Conservation (phyloP, 768 basidiomycete species). For the Podaxis sp. region DNA sequence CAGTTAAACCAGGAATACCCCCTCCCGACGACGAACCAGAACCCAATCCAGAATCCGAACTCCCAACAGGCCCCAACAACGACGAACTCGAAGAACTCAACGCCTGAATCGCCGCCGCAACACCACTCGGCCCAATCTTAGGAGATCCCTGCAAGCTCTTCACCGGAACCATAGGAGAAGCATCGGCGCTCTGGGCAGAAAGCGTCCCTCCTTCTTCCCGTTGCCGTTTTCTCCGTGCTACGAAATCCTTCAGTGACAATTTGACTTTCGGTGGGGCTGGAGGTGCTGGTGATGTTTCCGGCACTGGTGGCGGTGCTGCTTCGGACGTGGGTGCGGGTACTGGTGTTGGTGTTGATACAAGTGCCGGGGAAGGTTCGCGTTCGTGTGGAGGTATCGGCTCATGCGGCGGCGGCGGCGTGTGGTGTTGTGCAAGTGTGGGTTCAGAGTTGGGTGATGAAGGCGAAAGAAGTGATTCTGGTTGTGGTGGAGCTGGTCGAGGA, state of each 20-base stretch:
- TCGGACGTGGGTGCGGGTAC: neutral
- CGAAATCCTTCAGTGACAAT: slow-evolving; percentile 60
- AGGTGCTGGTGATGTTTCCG: slow-evolving; percentile 4
- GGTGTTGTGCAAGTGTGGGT: neutral
- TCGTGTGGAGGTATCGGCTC: neutral
- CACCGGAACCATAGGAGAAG: slow-evolving; percentile 12
- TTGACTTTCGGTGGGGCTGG: slow-evolving; percentile 41
- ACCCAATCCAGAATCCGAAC: neutral
- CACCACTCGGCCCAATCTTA: slow-evolving; percentile 1
- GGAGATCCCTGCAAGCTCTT: slow-evolving; percentile 9
- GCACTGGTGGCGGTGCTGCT: neutral
- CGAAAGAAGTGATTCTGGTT: neutral
- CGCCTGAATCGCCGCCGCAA: no score
- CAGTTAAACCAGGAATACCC: neutral
- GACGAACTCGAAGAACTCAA: no score
- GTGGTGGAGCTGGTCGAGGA: neutral
- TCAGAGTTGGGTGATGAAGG: neutral
- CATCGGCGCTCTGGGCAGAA: slow-evolving; percentile 10
- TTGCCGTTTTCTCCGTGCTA: slow-evolving; percentile 52
- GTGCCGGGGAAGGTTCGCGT: neutral
- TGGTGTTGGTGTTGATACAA: neutral
- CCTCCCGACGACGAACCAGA: neutral
- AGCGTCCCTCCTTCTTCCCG: slow-evolving; percentile 40
- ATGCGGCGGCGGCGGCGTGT: neutral
- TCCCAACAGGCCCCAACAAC: no score